Conservation (phyloP, 2,329 filamentous ascomycete genomes). For the Fusarium pseudograminearum region DNA sequence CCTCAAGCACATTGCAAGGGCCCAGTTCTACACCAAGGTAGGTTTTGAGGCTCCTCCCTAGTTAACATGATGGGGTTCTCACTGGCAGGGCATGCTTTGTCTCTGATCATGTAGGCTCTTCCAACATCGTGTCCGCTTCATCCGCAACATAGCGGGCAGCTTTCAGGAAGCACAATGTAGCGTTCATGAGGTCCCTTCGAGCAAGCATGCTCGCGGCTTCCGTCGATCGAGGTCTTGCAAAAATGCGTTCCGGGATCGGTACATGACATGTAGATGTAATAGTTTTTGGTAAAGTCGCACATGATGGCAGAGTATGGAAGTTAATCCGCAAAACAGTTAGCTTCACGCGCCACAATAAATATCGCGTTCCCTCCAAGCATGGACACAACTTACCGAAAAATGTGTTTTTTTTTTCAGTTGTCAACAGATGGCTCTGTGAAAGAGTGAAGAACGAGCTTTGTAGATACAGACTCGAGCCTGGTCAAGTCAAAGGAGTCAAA, state of each 20-base stretch:
- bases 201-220: constrained; percentile 70
- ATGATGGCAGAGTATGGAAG: constrained; percentile 52
- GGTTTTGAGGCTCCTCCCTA: background rate
- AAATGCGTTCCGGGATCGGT: constrained; percentile 77
- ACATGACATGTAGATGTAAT: constrained; percentile 80
- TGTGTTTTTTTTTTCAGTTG: background rate
- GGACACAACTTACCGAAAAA: constrained; percentile 7
- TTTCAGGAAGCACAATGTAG: constrained; percentile 76
- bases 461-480: background rate
- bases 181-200: constrained; percentile 76
- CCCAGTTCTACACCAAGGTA: background rate
- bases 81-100: constrained; percentile 5
- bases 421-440: background rate
- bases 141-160: constrained; percentile 62
- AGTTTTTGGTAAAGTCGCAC: constrained; percentile 79
- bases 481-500: background rate
- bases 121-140: constrained; percentile 42
- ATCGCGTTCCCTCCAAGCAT: background rate
- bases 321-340: background rate
- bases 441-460: background rate
- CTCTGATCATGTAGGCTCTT: constrained; percentile 14
- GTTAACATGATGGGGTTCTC: background rate
- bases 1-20: background rate
- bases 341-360: background rate
- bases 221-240: constrained; percentile 76